Percentiles rank a stretch among this genome's conserved stretches.
These are phyloP conservation scores for Knoxdaviesia capensis DNA, from an alignment of 2,329 filamentous ascomycete species.

Conservation along the genomic window DNA sequence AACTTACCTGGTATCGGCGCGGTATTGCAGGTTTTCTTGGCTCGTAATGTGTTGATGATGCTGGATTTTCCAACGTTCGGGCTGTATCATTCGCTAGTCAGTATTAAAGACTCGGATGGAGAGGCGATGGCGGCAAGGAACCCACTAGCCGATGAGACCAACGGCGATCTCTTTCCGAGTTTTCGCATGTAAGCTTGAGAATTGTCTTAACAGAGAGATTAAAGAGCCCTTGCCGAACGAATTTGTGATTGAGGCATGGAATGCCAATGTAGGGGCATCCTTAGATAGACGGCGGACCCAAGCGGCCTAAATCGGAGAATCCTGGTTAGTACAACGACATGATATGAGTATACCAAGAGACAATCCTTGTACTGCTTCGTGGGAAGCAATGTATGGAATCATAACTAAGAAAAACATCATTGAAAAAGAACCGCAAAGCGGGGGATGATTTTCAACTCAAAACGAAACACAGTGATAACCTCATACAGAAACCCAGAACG, in stretches of 20 bases:
- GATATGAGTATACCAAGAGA: constrained; percentile 5
- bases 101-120: too few species aligned
- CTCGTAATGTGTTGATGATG: constrained; percentile 88
- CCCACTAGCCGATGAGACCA: constrained; percentile 43
- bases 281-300: constrained; percentile 84
- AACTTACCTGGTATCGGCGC: constrained; percentile 80
- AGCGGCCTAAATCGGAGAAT: constrained; percentile 40
- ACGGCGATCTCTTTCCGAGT: constrained; percentile 90
- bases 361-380: not conserved
- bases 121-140: not conserved
- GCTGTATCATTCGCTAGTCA: constrained; percentile 5
- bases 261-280: constrained; percentile 83
- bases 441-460: constrained; percentile 90
- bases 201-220: constrained; percentile 82
- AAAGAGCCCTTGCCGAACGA: constrained; percentile 91
- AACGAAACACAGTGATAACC: constrained; percentile 59
- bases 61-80: constrained; percentile 93
- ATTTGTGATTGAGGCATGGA: constrained; percentile 88
- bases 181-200: constrained; percentile 61
- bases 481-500: constrained; percentile 79
- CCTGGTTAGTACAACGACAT: constrained; percentile 9
- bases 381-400: constrained; percentile 50
- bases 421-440: constrained; percentile 19
- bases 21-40: constrained; percentile 85
- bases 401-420: constrained; percentile 96